Base-by-base conservation (phyloP, 495 filamentous ascomycete genomes). In the Trichoderma orchidacearum region DNA sequence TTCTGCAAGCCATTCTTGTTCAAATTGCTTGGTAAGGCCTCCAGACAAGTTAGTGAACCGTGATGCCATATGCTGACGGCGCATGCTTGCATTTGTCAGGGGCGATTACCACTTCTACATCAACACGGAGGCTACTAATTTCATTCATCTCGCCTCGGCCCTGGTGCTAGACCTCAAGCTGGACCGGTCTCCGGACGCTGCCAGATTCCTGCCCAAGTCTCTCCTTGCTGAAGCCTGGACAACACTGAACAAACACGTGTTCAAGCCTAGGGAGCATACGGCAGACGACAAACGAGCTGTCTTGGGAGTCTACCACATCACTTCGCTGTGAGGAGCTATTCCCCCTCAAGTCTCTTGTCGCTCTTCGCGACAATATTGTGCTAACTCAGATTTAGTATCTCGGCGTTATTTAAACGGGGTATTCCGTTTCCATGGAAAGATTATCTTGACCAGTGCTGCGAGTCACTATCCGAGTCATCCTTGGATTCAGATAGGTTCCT, bases 1-100 rank as follows among this genome's bases (percentile, higher is more conserved):
- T 66, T 8, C 38, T 67, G 35, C 65, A 67, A 35, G 65, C 57
- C 6, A 50, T 67, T 5, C 23, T 67, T 1, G 12, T 67, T 9
- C 61, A 56, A 31, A 53, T 67, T 31, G 59, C 56, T 5, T 67
- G 65, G 65, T 67, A 28, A 56, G 50, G 55, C 36, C n/a, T 6
- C 52, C 12, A 12, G 15, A 29, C n/a, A n/a, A n/a, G n/a, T n/a
- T n/a, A 29, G 25, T 13, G 3, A 8, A 7, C 1, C 32, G 13
- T 53, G 6, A 15, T 17, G 21, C 51, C 21, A 12, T 1, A 17
- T n/a, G 29, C 8, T 45, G 11, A 5, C 0, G 11, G n/a, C 9
- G n/a, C 30, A 12, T 23, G n/a, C 29, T 13, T 23, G 23, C n/a
- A n/a, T n/a, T n/a, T n/a, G n/a, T n/a, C n/a, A 61, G 62, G 62